These are phyloP conservation scores for Chaetomium olivaceum DNA, from an alignment of 2,329 filamentous ascomycete species.

Conservation along the genomic window DNA sequence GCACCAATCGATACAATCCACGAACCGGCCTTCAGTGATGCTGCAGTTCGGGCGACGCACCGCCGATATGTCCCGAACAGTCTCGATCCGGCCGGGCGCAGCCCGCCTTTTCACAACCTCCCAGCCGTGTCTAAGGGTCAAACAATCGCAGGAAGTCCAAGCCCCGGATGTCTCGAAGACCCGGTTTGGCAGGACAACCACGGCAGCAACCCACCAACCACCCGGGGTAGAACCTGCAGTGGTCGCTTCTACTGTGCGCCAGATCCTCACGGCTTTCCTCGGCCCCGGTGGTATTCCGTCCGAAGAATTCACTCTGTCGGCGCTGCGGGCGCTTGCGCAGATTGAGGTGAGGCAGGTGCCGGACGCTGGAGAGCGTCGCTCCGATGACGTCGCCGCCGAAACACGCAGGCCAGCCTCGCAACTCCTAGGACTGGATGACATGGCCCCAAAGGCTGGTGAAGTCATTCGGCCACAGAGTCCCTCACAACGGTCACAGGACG, in stretches of 20 bases:
- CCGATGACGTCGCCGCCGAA: conserved; percentile 38
- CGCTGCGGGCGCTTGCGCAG: conserved; percentile 48
- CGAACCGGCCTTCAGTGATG: conserved; percentile 32
- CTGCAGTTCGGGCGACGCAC: conserved; percentile 25
- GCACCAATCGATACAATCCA: conserved; percentile 28
- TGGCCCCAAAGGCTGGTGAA: conserved; percentile 23
- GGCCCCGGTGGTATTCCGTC: conserved; percentile 48
- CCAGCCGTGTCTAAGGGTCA: conserved; percentile 23
- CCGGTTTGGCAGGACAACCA: conserved; percentile 23
- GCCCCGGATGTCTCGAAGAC: conserved; percentile 13
- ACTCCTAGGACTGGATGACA: conserved; percentile 30
- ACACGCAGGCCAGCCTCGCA: conserved; percentile 37
- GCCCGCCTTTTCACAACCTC: conserved; percentile 30
- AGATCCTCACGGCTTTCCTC: conserved; percentile 47
- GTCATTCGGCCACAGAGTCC: conserved; percentile 7
- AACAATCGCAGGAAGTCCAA: conserved; percentile 20
- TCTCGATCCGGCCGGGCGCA: conserved; percentile 19
- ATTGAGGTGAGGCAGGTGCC: conserved; percentile 42
- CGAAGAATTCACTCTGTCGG: conserved; percentile 45
- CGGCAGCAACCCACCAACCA: conserved; percentile 20
- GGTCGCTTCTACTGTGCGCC: conserved; percentile 45
- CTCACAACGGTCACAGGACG: conserved; percentile 37
- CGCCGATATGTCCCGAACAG: conserved; percentile 17
- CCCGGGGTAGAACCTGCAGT: conserved; percentile 41
- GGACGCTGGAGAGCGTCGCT: conserved; percentile 45